Evolutionary conservation across 345 rosid species (phyloP), one percentile per base, ranked within the genome.

Genomic region (Conringia planisiliqua): DNA sequence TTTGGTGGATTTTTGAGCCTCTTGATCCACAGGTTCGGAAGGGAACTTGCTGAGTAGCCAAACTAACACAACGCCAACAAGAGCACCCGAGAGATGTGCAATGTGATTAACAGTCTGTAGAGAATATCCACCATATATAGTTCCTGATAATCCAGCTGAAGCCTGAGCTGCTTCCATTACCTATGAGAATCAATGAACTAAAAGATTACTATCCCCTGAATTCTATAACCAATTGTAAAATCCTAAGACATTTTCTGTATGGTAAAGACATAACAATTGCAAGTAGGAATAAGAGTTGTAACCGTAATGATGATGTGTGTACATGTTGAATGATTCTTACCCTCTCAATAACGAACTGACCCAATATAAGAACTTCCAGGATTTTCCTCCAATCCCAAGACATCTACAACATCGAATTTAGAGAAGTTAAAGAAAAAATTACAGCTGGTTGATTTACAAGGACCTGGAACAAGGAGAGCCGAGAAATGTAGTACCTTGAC

Each of bases 381-480:
- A 94, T 91, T 84, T 91, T 94, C 79, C 96, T 88, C 98, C 95
- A 94, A 71, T 89, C 93, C 97, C 96, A 94, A 51, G 95, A 88
- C 86, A 94, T 86, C 97, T 94, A 71, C 74, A 71, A 58, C 32
- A 69, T 39, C 63, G 33, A 11, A 43, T 61, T 52, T 4, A 9
- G 29, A 68, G 70, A 69, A 70, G 74, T 68, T 50, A 14, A 10
- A 7, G 14, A n/a, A 48, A 68, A 46, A 50, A 13, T 10, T 10
- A 5, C 11, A 10, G 52, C 22, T 16, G 40, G 47, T 55, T 57
- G 36, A 68, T 56, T 72, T 70, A 71, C 66, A 9, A 14, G 40
- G 64, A 71, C 13, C 10, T 22, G 30, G 46, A 61, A 48, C 40
- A 47, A 29, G 38, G 46, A 44, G 40, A 62, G 63, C 20, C 46